A percentile compares a stretch with the other conserved stretches of the same genome.
phyloP scores from a whole-genome alignment of 371 early-diverging fungal species.

The Syncephalastrum racemosum region DNA sequence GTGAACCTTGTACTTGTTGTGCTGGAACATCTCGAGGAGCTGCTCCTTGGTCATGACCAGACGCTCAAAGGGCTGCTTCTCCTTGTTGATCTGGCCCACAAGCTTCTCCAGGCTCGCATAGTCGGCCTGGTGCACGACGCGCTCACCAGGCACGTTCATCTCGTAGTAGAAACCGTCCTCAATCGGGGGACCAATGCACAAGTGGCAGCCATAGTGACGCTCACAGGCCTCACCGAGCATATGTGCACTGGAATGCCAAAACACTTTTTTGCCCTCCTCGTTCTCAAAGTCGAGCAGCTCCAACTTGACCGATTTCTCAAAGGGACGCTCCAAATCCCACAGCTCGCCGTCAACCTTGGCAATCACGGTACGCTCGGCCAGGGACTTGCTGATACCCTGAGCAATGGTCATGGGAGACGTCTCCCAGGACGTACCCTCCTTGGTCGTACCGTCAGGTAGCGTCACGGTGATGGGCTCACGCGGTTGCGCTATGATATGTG shows the following conservation, averaged over 20 bases:
- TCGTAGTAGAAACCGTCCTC: constrained; percentile 99
- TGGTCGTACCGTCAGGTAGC: constrained; percentile 84
- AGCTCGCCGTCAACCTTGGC: constrained; percentile 95
- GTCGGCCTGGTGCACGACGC: constrained; percentile 66
- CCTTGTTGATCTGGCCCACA: constrained; percentile 73
- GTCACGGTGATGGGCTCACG: constrained; percentile 87
- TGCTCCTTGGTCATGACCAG: constrained; percentile 88
- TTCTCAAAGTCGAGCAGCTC: constrained; percentile 97
- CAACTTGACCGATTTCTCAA: constrained; percentile 80
- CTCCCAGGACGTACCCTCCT: constrained; percentile 93
- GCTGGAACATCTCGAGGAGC: constrained; percentile 97
- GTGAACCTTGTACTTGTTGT: constrained; percentile 96
- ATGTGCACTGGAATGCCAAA: constrained; percentile 99
- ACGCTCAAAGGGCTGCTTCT: constrained; percentile 96
- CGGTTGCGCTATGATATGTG: constrained; percentile 62
- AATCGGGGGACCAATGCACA: constrained; percentile 98
- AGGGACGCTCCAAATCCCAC: constrained; percentile 91
- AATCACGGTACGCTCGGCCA: constrained; percentile 91
- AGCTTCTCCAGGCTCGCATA: constrained; percentile 22
- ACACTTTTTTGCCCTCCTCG: constrained; percentile 94
- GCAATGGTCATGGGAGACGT: constrained; percentile 97
- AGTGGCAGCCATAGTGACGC: constrained; percentile 93
- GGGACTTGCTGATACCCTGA: constrained; percentile 80
- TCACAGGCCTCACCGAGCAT: constrained; percentile 98
- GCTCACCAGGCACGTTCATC: constrained; percentile 59